Evolutionary conservation across 352 stramenopile genomes (phyloP), one percentile per base, ranked within the genome.

Genomic region (Phytophthora constricta): DNA sequence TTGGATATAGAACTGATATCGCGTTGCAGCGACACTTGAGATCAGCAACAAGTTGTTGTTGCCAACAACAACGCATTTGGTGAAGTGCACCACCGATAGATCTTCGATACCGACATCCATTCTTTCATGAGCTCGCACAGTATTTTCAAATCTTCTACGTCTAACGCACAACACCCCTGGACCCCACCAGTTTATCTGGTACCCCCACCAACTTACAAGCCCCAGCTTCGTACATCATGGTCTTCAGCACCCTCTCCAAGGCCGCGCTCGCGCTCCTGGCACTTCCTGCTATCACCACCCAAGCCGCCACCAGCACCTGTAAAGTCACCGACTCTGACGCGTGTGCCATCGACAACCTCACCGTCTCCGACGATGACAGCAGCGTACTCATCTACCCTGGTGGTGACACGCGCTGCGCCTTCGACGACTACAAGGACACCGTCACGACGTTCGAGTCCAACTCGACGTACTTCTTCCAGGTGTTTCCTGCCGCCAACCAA

Each of bases 401-500:
- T 5, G 71, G 68, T 33, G 72, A 70, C 60, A 82, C 72, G 33
- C 76, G 72, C 58, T 80, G 71, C 47, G 74, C 74, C 14, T 81
- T 80, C 42, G 76, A 84, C 67, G 63, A 73, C 48, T 83, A 72
- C 47, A 51, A 39, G 33, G 58, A 77, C 57, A 50, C 37, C 28
- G 46, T 61, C 46, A 78, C 62, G 19, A 53, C 26, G 22, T 82
- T 74, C 64, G 45, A 28, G 58, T 72, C 75, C 23, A 72, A 71
- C 60, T 55, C 75, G 20, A 82, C 76, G 31, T 87, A 77, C 60
- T 84, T 84, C 61, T 85, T 85, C 68, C 76, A 84, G 63, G 69
- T 86, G 46, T 86, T 86, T 62, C 77, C 76, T 13, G 60, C 68
- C 14, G 62, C 47, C 19, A 70, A 71, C 28, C 65, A 75, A 25